A percentile compares a stretch with the other conserved stretches of the same genome.
Conservation (phyloP, 768 basidiomycete genomes). For the Kondoa malvinella region DNA sequence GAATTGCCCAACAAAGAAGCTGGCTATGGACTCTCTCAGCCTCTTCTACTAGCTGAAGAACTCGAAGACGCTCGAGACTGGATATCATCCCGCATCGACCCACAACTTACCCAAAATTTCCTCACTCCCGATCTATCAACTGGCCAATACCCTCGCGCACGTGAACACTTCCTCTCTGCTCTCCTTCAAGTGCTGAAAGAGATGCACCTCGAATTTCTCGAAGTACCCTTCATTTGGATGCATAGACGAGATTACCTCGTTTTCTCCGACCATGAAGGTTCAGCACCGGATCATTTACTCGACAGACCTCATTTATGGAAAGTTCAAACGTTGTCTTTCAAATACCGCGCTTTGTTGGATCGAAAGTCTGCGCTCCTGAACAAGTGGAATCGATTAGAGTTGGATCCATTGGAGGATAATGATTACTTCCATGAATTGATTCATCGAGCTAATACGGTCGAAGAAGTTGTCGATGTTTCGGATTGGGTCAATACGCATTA, state of each 20-base stretch:
- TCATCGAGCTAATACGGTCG: conserved; percentile 49
- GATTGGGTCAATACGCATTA: conserved; percentile 82
- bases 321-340: conserved; percentile 72
- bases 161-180: conserved; percentile 40
- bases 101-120: conserved; percentile 52
- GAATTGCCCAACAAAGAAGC: conserved; percentile 45
- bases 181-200: conserved; percentile 62
- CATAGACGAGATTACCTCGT: conserved; percentile 83
- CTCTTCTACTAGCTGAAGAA: conserved; percentile 52
- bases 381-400: conserved; percentile 38
- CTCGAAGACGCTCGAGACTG: conserved; percentile 67
- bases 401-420: conserved; percentile 26
- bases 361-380: conserved; percentile 47
- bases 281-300: conserved; percentile 40
- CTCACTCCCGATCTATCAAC: conserved; percentile 40
- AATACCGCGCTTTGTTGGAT: conserved; percentile 69
- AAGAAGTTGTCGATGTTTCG: conserved; percentile 72
- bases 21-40: conserved; percentile 20
- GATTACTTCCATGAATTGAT: conserved; percentile 23
- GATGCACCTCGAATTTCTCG: conserved; percentile 71
- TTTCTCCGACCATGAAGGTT: conserved; percentile 47
- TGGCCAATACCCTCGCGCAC: conserved; percentile 44
- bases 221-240: conserved; percentile 88
- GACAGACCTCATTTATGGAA: conserved; percentile 70
- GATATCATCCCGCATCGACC: conserved; percentile 65